Evolutionary conservation across 2,329 filamentous ascomycete species (phyloP), one percentile per base, ranked within the genome.

Genomic region (Bipolaris gigantea): DNA sequence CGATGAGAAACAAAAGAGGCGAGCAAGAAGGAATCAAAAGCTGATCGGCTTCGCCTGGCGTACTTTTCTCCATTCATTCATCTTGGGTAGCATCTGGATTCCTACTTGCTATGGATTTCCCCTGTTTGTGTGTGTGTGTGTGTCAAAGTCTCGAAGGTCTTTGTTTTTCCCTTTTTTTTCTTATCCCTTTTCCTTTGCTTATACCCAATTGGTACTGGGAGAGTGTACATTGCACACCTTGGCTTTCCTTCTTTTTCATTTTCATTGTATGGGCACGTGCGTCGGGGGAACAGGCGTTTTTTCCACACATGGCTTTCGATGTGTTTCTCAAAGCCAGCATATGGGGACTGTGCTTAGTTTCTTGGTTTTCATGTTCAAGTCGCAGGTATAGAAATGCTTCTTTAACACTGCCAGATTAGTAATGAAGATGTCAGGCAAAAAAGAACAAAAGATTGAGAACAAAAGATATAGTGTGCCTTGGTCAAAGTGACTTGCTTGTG

Each of bases 131-230:
- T n/a, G n/a, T n/a, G n/a, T n/a, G n/a, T 46, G 18, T 13, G 25
- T 36, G 13, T n/a, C 44, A 19, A 21, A 21, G 7, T 9, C 19
- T 21, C 42, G 9, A 10, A 41, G 19, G 8, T 27, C n/a, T 39
- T 39, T 18, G 16, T 39, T 47, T 44, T 30, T 25, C 5, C 21
- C 21, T 30, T 30, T 15, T 23, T 3, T n/a, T n/a, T n/a, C n/a
- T n/a, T n/a, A n/a, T n/a, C n/a, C 2, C 23, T 21, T 32, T 21
- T 34, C 30, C 46, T 53, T 62, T 62, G 60, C 55, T 64, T 64
- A 65, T 64, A 65, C 62, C 62, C 61, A 53, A 52, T 21, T 53
- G 59, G 51, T 61, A 62, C 62, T 62, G 57, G 59, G 57, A 62
- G 48, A 65, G 61, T 65, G 62, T 62, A 65, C 50, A 61, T 52